Evolutionary conservation across 2,329 filamentous ascomycete genomes (phyloP), one percentile per base, ranked within the genome.

Genomic region (Trichoderma atroviride): DNA sequence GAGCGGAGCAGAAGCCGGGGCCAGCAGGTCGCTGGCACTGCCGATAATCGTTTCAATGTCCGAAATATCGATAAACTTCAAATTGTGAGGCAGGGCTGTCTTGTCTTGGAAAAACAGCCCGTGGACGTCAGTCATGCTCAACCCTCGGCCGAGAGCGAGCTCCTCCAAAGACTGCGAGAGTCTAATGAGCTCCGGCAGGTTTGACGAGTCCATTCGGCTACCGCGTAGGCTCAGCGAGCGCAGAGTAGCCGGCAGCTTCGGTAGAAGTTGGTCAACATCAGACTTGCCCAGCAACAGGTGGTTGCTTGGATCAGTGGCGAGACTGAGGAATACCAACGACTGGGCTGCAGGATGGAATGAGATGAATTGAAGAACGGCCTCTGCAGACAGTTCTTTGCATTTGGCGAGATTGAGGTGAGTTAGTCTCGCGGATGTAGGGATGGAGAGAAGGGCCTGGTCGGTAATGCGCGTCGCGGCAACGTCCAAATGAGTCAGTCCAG

Each of bases 371-470:
- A 93, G 88, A 19, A 95, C 87, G 10, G 82, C 86, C 16, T 87
- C 81, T 0, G 91, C 89, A 11, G 88, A 87, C 65, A 96, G 83
- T 65, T 88, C 85, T 64, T 87, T 89, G 83, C 92, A 95, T 79
- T 92, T 92, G 72, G 91, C 88, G 58, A 96, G 81, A 75, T 93
- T 94, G 66, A 96, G 82, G 76, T 96, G 92, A 1, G 91, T 94
- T 72, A 95, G 85, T 71, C 83, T 84, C 13, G 92, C 92, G 5
- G 89, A 89, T n/a, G 83, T 76, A 0, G 92, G 91, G 71, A 95
- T 92, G 24, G 88, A 88, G 73, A 86, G 82, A 19, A 96, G 83
- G 5, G 92, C 92, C 29, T 84, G 82, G 77, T 93, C 88, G 40
- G 89, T 94, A 74, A 96, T 88, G 73, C 90, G 87, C 1, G 92